Base-by-base conservation (phyloP, 2,329 filamentous ascomycete species). In the Cyanodermella asteris region DNA sequence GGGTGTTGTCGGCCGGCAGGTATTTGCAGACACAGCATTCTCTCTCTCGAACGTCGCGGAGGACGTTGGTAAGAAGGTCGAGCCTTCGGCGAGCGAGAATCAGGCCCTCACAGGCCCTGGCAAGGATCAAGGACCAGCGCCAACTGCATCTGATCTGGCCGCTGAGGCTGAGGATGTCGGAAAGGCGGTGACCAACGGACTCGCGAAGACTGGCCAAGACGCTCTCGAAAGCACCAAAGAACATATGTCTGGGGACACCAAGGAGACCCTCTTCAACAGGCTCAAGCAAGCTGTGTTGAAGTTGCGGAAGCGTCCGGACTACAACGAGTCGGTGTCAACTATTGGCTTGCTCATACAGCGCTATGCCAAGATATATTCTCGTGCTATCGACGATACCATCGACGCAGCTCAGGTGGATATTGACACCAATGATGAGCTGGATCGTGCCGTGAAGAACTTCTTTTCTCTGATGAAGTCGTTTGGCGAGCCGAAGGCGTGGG, bases 1-100 rank as follows among this genome's bases (percentile, higher is more conserved):
- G 20, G 69, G 70, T 22, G 70, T 71, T 0, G 64, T 93, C 23
- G 75, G 72, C 8, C 69, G 75, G 20, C 74, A 91, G 42, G 72
- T 94, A 1, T 81, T 93, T 43, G 70, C 69, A 25, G 82, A 93
- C 38, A 81, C 81, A 3, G 78, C 81, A 0, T 72, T 78, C 32
- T 72, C 75, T 0, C 45, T 91, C 5, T 77, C 81, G 0, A 60
- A 70, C 10, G 74, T 72, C 2, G 80, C 82, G 0, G 64, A 74
- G 34, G 56, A 78, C 32, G 72, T 72, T 1, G 80, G 69, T 3
- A 66, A 80, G 38, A 56, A 72, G 33, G 52, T 91, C 6, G 69
- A 78, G 36, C 75, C 76, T 0, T 68, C 72, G 0, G 38, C 61
- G 11, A 55, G 64, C 26, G 65, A 77, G 16, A 56, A 59, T 34